These are phyloP conservation scores for Russula foetens DNA, from an alignment of 768 basidiomycete species.

Conservation along the genomic window DNA sequence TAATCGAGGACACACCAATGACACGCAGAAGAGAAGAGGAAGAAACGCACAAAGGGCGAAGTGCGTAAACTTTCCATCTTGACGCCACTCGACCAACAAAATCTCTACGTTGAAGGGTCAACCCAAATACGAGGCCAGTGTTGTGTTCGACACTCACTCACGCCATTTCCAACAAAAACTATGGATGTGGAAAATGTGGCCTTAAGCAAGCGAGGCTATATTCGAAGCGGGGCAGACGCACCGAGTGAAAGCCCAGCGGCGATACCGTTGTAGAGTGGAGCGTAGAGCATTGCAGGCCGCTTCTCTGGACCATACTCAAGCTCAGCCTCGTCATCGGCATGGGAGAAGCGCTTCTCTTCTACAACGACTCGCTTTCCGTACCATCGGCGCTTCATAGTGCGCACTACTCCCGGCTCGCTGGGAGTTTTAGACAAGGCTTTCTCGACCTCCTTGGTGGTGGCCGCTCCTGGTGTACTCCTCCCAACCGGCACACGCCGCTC, in stretches of 20 bases:
- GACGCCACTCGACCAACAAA: slow-evolving; percentile 44
- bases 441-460: background rate
- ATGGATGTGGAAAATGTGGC: slow-evolving; percentile 22
- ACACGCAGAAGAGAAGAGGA: slow-evolving; percentile 39
- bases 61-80: slow-evolving; percentile 37
- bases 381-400: slow-evolving; percentile 43
- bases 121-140: too few relatives aligned
- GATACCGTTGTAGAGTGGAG: slow-evolving; percentile 31
- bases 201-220: background rate
- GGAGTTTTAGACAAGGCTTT: background rate
- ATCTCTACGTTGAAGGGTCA: slow-evolving; percentile 23
- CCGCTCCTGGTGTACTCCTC: background rate
- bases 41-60: slow-evolving; percentile 37
- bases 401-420: slow-evolving; percentile 8
- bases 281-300: slow-evolving; percentile 30
- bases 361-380: slow-evolving; percentile 42
- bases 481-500: slow-evolving; percentile 5
- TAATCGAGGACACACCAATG: slow-evolving; percentile 28
- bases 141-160: slow-evolving; percentile 30
- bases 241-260: slow-evolving; percentile 29
- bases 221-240: slow-evolving; percentile 14
- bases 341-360: slow-evolving; percentile 11
- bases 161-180: slow-evolving; percentile 57
- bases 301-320: slow-evolving; percentile 26
- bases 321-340: slow-evolving; percentile 15